Base-by-base conservation (phyloP, 2,329 filamentous ascomycete genomes). In the Davidsoniella virescens region DNA sequence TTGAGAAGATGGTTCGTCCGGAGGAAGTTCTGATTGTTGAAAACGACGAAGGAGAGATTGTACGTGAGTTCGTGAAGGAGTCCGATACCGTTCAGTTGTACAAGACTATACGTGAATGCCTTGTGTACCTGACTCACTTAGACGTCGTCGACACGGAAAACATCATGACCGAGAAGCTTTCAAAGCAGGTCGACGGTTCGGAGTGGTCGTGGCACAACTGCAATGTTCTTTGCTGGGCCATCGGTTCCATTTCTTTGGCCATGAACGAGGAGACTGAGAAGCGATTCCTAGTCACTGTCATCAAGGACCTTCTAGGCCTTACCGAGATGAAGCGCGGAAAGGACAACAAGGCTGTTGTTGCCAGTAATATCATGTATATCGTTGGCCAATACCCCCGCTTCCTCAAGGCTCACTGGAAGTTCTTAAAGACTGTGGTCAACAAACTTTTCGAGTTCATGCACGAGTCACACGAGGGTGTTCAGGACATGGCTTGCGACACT, bases 401-500 rank as follows among this genome's bases (percentile, higher is more conserved):
- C 70, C 70, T 98, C 59, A 98, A 98, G 70, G 92, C 92, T 1
- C 92, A 98, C 65, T 98, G 92, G 92, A 98, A 98, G 65, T 98
- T 98, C 69, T 72, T 98, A 51, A 98, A 98, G 78, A 98, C 92
- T 2, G 92, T 98, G 16, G 92, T 98, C 61, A 98, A 98, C 70
- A 98, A 98, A 71, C 76, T 98, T 4, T 98, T 98, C 61, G 92
- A 98, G 69, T 98, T 98, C 63, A 98, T 98, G 92, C 92, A 98
- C 65, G 92, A 98, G 67, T 96, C 92, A 1, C 92, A 98, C 61
- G 92, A 98, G 70, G 80, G 87, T 70, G 92, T 98, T 23, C 93
- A 98, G 67, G 92, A 98, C 67, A 98, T 98, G 93, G 92, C 92
- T 60, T 98, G 92, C 64, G 93, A 98, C 66, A 98, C 92, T 0